phyloP scores from a whole-genome alignment of 306 rosid genomes.

The Pueraria montana region DNA sequence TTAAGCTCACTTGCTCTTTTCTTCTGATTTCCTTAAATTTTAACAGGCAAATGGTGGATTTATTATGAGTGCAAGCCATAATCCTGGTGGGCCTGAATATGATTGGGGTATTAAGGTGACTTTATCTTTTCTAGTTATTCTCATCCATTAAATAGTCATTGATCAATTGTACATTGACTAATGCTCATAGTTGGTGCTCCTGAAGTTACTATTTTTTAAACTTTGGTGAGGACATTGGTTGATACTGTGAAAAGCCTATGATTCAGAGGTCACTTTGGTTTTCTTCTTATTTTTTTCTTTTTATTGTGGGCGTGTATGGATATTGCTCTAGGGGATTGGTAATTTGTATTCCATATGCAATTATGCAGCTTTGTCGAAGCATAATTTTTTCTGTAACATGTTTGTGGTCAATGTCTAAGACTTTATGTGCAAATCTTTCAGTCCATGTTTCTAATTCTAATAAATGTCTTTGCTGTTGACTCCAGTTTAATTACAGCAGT shows the following conservation, averaged over 20 bases:
- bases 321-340: not conserved
- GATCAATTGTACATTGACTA: constrained; percentile 32
- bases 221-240: constrained; percentile 4
- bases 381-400: constrained; percentile 10
- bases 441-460: constrained; percentile 60
- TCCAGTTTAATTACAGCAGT: constrained; percentile 94
- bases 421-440: constrained; percentile 15
- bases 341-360: constrained; percentile 5
- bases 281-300: not conserved
- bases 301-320: not conserved
- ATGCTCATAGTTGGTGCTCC: constrained; percentile 3
- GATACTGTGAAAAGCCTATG: constrained; percentile 31
- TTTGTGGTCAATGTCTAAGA: constrained; percentile 32
- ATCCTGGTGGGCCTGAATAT: constrained; percentile 98
- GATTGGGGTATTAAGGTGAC: constrained; percentile 99
- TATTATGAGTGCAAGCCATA: constrained; percentile 99
- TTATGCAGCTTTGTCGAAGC: not conserved
- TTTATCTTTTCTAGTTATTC: constrained; percentile 36
- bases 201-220: constrained; percentile 10
- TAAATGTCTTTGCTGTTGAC: constrained; percentile 45
- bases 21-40: constrained; percentile 42
- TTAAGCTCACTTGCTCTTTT: constrained; percentile 20
- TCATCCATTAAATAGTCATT: constrained; percentile 27
- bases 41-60: constrained; percentile 96
- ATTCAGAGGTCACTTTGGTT: constrained; percentile 32